phyloP scores from a whole-genome alignment of 495 filamentous ascomycete species.

The Penicillium daleae region DNA sequence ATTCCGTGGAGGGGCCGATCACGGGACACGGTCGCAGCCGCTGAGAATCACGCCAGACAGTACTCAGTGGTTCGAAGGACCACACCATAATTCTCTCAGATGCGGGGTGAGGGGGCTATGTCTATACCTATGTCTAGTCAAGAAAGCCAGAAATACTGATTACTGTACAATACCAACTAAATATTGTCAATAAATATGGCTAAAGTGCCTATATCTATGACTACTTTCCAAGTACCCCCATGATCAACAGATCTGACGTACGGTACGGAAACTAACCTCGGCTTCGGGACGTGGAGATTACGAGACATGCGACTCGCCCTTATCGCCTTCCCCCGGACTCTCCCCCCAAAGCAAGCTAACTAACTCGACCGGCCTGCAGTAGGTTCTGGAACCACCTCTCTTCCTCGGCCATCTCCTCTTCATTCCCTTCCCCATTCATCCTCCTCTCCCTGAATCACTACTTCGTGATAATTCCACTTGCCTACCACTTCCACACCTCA shows the following conservation, averaged over 20 bases:
- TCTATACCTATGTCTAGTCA: background rate
- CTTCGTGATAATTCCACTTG: slow-evolving; percentile 27
- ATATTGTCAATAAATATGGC: background rate
- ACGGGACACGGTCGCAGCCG: slow-evolving; percentile 22
- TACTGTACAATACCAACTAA: slow-evolving; percentile 5
- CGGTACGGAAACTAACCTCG: slow-evolving; percentile 38
- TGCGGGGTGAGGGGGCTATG: background rate
- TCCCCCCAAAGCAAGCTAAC: slow-evolving; percentile 22
- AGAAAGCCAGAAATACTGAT: background rate
- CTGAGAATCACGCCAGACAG: background rate
- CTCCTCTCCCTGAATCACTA: slow-evolving; percentile 28
- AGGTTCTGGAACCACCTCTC: slow-evolving; percentile 40
- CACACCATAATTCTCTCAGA: background rate
- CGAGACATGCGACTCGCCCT: slow-evolving; percentile 36
- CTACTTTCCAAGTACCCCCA: background rate
- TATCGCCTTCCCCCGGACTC: slow-evolving; percentile 39
- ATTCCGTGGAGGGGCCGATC: slow-evolving; percentile 23
- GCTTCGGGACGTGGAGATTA: slow-evolving; percentile 42
- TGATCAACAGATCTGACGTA: slow-evolving; percentile 22
- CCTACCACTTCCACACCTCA: slow-evolving; percentile 7
- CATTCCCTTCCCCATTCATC: background rate
- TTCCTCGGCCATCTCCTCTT: slow-evolving; percentile 15
- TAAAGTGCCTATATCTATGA: background rate
- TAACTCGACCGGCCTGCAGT: background rate
- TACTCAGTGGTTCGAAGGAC: background rate